phyloP scores from a whole-genome alignment of 225 moss, liverwort and hornwort species.

The Takakia lepidozioides region DNA sequence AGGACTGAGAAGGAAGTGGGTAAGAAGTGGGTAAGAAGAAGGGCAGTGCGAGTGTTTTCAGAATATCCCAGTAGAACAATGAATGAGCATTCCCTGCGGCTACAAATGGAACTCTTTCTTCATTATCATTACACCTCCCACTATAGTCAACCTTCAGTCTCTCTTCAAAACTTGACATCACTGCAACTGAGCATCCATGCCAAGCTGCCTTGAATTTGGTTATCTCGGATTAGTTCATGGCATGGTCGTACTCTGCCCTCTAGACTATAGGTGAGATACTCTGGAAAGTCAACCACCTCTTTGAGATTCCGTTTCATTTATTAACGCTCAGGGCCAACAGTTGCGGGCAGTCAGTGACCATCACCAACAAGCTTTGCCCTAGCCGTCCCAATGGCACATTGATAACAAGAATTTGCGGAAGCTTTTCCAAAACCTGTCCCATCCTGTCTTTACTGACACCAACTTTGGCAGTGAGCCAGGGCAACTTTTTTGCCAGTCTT shows the following conservation, averaged over 20 bases:
- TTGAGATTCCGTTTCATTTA: conserved; percentile 49
- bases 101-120: too few species aligned
- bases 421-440: conserved; percentile 48
- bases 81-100: too few species aligned
- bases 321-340: conserved; percentile 62
- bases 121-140: too few species aligned
- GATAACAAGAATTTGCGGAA: conserved; percentile 77
- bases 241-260: conserved; percentile 62
- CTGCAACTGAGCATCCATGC: conserved; percentile 76
- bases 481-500: conserved; percentile 50
- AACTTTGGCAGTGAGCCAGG: conserved; percentile 55
- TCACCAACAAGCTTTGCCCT: conserved; percentile 54
- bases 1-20: too few species aligned
- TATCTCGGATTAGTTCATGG: conserved; percentile 30
- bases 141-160: too few species aligned
- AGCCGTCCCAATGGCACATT: conserved; percentile 48
- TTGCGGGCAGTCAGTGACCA: conserved; percentile 62
- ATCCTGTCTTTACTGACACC: conserved; percentile 42
- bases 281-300: conserved; percentile 61
- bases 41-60: too few species aligned
- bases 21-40: too few species aligned
- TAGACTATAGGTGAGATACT: conserved; percentile 52
- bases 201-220: conserved; percentile 62
- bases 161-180: conserved; percentile 51
- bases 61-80: too few species aligned